A percentile compares a stretch with the other conserved stretches of the same genome.
Evolutionary conservation across 2,329 filamentous ascomycete species (phyloP).

Genomic region (Botrytis fabae): DNA sequence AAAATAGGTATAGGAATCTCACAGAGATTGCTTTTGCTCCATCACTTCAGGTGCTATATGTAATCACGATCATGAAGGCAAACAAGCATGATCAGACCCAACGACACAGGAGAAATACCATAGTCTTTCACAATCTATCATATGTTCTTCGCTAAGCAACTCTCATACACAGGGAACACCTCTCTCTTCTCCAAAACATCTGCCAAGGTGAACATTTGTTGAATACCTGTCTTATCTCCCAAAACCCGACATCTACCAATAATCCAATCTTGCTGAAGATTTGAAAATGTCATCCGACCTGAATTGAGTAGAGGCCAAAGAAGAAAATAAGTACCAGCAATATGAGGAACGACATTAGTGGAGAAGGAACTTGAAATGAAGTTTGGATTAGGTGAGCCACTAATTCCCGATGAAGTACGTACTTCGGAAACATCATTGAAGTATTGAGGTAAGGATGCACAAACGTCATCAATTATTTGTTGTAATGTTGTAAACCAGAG

Average conservation of each 20-base stretch:
- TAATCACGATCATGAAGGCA: background rate
- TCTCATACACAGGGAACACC: too few species aligned
- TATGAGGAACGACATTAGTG: background rate
- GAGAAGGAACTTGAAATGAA: background rate
- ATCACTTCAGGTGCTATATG: background rate
- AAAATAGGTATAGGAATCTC: rapidly evolving
- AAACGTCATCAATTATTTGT: background rate
- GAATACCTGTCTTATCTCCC: background rate
- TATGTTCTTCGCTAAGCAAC: background rate
- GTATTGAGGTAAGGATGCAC: background rate
- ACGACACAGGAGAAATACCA: background rate
- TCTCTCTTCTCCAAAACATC: too few species aligned
- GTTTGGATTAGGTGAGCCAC: background rate
- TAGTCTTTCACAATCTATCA: background rate
- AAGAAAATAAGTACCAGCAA: background rate
- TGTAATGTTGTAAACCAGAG: background rate
- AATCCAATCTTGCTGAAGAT: background rate
- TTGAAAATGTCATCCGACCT: background rate
- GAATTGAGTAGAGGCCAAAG: background rate
- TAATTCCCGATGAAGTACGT: background rate
- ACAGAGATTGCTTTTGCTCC: background rate
- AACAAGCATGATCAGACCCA: background rate
- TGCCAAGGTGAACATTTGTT: background rate
- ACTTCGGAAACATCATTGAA: background rate
- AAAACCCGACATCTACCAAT: background rate